These are phyloP conservation scores for Moniliella sp. DNA, from an alignment of 1,284 basidiomycete genomes.

Conservation along the genomic window DNA sequence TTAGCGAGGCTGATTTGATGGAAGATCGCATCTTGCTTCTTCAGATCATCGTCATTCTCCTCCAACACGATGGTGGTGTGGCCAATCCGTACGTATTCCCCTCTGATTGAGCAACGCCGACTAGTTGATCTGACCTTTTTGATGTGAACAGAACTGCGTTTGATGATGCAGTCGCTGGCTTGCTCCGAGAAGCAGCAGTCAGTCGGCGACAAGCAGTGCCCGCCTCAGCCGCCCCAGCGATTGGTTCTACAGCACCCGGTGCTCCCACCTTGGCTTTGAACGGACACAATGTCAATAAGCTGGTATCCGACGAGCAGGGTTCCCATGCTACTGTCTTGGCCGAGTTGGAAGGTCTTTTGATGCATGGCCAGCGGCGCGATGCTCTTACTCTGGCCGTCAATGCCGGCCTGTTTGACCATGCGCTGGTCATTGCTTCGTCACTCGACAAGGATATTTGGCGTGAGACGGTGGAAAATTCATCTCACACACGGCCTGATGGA, in stretches of 20 bases:
- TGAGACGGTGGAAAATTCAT: constrained; percentile 72
- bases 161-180: constrained; percentile 8
- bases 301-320: constrained; percentile 17
- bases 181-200: constrained; percentile 4
- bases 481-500: constrained; percentile 42
- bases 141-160: constrained; percentile 6
- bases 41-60: constrained; percentile 15
- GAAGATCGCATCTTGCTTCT: constrained; percentile 26
- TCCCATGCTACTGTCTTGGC: constrained; percentile 17
- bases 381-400: constrained; percentile 74
- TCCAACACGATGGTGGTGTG: constrained; percentile 24
- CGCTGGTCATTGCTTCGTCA: constrained; percentile 76
- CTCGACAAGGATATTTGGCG: constrained; percentile 83
- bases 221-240: not conserved
- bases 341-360: constrained; percentile 18
- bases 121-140: constrained; percentile 15
- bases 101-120: constrained; percentile 14
- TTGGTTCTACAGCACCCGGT: not conserved
- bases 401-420: constrained; percentile 79
- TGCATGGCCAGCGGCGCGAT: constrained; percentile 54
- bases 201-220: not conserved
- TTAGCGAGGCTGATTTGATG: constrained; percentile 6
- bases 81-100: constrained; percentile 3
- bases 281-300: constrained; percentile 1
- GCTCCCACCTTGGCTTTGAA: not conserved